phyloP scores from a whole-genome alignment of 768 basidiomycete species.

The Auricularia sp. region DNA sequence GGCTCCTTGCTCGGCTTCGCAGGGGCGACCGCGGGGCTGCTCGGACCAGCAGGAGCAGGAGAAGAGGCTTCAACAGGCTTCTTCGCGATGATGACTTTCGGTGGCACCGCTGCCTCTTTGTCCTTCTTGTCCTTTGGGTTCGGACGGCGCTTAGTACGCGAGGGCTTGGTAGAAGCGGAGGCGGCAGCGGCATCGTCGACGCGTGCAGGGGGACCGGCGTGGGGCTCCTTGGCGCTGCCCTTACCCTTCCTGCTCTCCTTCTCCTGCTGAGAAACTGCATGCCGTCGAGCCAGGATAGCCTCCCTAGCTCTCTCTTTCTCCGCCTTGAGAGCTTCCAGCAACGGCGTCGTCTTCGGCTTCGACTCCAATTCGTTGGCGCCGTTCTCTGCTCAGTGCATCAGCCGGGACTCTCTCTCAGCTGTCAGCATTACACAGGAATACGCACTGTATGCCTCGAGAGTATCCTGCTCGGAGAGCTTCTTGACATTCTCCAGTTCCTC shows the following conservation, averaged over 20 bases:
- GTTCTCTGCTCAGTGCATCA: background rate
- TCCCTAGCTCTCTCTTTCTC: constrained; percentile 37
- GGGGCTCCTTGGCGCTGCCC: constrained; percentile 12
- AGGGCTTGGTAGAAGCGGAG: constrained; percentile 11
- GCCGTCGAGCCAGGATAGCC: background rate
- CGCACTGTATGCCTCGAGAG: constrained; percentile 57
- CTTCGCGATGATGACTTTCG: constrained; percentile 23
- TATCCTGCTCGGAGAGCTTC: constrained; percentile 43
- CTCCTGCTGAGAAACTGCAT: constrained; percentile 3
- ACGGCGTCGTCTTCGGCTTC: constrained; percentile 74
- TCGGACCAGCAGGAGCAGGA: background rate
- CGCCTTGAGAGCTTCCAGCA: constrained; percentile 87
- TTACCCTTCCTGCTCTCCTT: constrained; percentile 8
- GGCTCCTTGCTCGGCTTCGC: background rate
- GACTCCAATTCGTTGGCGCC: constrained; percentile 50
- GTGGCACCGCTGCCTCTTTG: constrained; percentile 10
- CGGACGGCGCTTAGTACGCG: background rate
- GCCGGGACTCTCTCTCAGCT: too few relatives aligned
- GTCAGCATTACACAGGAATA: too few relatives aligned
- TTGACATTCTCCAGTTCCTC: constrained; percentile 52
- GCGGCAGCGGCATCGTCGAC: constrained; percentile 7
- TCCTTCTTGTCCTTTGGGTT: background rate
- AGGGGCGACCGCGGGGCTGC: background rate
- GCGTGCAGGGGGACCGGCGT: background rate
- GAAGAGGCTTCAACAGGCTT: constrained; percentile 9